Percentiles rank a stretch among this genome's conserved stretches.
Evolutionary conservation across 352 stramenopile genomes (phyloP).

Genomic region (Pythium scleroteichum): DNA sequence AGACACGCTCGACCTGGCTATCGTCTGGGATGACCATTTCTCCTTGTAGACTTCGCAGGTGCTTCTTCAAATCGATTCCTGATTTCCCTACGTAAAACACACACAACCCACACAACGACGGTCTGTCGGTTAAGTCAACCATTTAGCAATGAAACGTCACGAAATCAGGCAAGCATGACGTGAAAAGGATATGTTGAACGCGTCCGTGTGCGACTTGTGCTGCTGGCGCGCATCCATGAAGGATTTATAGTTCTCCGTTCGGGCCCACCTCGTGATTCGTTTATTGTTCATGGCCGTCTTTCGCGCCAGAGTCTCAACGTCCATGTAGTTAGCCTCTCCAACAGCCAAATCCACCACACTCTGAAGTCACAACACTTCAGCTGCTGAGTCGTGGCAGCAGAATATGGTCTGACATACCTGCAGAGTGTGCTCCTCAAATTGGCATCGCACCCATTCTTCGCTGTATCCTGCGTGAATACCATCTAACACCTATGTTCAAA

Average conservation of each 20-base stretch:
- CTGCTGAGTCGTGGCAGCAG: constrained; percentile 2
- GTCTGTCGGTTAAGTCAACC: constrained; percentile 47
- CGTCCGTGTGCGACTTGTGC: constrained; percentile 48
- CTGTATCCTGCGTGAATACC: constrained; percentile 76
- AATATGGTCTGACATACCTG: constrained; percentile 44
- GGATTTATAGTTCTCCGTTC: constrained; percentile 85
- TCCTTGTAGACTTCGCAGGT: constrained; percentile 77
- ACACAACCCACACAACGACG: constrained; percentile 14
- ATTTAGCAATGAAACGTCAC: constrained; percentile 17
- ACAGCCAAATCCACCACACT: constrained; percentile 82
- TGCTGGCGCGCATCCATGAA: constrained; percentile 64
- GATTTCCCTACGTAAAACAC: constrained; percentile 73
- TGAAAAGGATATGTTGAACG: constrained; percentile 86
- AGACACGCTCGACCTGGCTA: constrained; percentile 77
- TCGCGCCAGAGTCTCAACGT: constrained; percentile 65
- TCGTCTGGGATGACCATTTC: constrained; percentile 79
- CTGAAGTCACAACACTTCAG: constrained; percentile 18
- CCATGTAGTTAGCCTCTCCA: constrained; percentile 78
- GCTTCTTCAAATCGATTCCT: constrained; percentile 75
- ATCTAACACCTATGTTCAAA: constrained; percentile 62
- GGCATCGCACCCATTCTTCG: constrained; percentile 86
- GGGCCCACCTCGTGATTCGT: constrained; percentile 85
- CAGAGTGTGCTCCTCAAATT: constrained; percentile 88
- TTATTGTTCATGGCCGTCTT: constrained; percentile 86
- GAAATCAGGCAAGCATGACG: constrained; percentile 44